phyloP scores from a whole-genome alignment of 2,329 filamentous ascomycete species.

The Triangularia verruculosa region DNA sequence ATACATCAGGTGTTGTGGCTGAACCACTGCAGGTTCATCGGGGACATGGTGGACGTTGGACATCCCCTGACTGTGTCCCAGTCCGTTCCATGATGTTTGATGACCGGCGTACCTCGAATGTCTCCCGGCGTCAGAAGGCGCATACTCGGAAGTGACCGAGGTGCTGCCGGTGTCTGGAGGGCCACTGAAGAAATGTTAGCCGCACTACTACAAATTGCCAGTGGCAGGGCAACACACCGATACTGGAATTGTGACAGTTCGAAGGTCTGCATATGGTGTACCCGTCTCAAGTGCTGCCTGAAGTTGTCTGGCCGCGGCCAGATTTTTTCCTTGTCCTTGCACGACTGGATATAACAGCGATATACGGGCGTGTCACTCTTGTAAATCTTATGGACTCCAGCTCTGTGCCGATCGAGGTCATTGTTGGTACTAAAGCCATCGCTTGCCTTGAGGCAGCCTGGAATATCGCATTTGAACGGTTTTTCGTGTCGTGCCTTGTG shows the following conservation, averaged over 20 bases:
- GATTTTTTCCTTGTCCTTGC: slow-evolving; percentile 60
- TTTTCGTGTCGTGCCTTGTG: slow-evolving; percentile 69
- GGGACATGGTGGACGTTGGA: neutral
- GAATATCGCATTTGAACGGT: slow-evolving; percentile 58
- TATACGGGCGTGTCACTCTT: slow-evolving; percentile 50
- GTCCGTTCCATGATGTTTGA: neutral
- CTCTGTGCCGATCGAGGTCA: slow-evolving; percentile 76
- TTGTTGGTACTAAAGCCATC: slow-evolving; percentile 77
- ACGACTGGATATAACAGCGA: slow-evolving; percentile 56
- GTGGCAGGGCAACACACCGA: slow-evolving; percentile 26
- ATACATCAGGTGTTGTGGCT: neutral
- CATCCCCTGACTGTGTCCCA: neutral
- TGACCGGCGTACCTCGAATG: neutral
- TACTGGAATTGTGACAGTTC: slow-evolving; percentile 38
- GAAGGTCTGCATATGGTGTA: slow-evolving; percentile 53
- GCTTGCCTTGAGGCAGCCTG: slow-evolving; percentile 51
- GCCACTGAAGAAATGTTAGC: neutral
- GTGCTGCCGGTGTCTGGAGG: neutral
- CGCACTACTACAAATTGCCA: neutral
- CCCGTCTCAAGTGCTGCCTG: slow-evolving; percentile 68
- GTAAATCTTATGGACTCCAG: slow-evolving; percentile 59
- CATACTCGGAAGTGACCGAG: neutral
- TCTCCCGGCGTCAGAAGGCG: slow-evolving; percentile 1
- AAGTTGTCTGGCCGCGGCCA: slow-evolving; percentile 90
- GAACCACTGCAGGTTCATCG: neutral